A percentile compares a stretch with the other conserved stretches of the same genome.
Conservation (phyloP, 148 eudicot species). For the Amaranthus hypochondriacus region DNA sequence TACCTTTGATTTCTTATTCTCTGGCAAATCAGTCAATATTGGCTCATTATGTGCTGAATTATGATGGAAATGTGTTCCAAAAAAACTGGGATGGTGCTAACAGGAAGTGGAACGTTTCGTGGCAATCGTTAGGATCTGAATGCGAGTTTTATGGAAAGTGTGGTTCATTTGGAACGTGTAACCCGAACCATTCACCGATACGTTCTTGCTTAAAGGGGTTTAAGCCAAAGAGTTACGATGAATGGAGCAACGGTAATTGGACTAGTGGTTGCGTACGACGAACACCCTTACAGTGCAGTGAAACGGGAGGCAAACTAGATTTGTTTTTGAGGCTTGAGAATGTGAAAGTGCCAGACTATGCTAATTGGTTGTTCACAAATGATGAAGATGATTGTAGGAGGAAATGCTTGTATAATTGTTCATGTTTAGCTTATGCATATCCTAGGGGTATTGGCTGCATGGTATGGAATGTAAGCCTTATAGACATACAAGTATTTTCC, state of each 20-base stretch:
- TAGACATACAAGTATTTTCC: slow-evolving; percentile 25
- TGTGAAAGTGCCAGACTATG: slow-evolving; percentile 34
- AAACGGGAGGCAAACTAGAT: slow-evolving; percentile 27
- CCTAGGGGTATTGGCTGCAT: slow-evolving; percentile 21
- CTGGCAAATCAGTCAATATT: slow-evolving; percentile 18
- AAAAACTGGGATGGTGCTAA: slow-evolving; percentile 16
- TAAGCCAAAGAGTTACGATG: slow-evolving; percentile 27
- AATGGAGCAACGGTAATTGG: slow-evolving; percentile 48
- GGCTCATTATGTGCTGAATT: background rate
- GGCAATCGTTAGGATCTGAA: slow-evolving; percentile 16
- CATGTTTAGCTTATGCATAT: slow-evolving; percentile 36
- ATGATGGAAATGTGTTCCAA: too few species aligned
- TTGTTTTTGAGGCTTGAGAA: slow-evolving; percentile 25
- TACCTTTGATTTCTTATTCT: too few species aligned
- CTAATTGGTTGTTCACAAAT: background rate
- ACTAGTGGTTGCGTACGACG: slow-evolving; percentile 48
- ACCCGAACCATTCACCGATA: slow-evolving; percentile 5
- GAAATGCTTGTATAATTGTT: slow-evolving; percentile 28
- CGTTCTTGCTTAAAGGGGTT: slow-evolving; percentile 26
- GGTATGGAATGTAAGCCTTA: slow-evolving; percentile 30
- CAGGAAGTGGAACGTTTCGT: slow-evolving; percentile 15
- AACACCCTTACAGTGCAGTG: slow-evolving; percentile 29
- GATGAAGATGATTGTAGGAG: slow-evolving; percentile 5
- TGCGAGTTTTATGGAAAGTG: slow-evolving; percentile 33
- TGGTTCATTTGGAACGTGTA: slow-evolving; percentile 31